These are phyloP conservation scores for Saccharomycopsis microspora DNA, from an alignment of 805 yeast genomes.

Conservation along the genomic window DNA sequence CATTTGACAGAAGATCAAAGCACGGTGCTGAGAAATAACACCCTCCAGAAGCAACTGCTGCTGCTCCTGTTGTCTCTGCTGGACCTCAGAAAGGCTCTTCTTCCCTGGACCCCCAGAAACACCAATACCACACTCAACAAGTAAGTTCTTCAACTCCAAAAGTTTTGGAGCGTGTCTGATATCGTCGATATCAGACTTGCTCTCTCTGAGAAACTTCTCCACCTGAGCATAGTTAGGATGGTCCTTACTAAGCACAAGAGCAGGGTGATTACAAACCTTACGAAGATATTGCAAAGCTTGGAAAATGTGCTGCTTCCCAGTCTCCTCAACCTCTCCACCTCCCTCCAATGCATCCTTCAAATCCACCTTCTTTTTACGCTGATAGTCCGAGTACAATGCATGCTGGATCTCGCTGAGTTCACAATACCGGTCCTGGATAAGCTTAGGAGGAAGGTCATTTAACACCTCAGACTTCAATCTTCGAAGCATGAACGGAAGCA, in stretches of 20 bases:
- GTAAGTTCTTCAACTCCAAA: conserved; percentile 64
- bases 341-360: conserved; percentile 31
- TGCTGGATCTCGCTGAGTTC: conserved; percentile 87
- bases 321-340: conserved; percentile 29
- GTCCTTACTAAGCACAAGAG: conserved; percentile 67
- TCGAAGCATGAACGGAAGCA: conserved; percentile 89
- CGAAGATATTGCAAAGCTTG: conserved; percentile 97
- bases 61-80: conserved; percentile 27
- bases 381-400: conserved; percentile 80
- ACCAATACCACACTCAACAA: conserved; percentile 91
- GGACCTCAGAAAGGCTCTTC: conserved; percentile 25
- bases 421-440: conserved; percentile 96
- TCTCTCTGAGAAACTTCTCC: conserved; percentile 43
- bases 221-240: conserved; percentile 78
- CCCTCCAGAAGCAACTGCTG: conserved; percentile 22
- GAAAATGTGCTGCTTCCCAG: conserved; percentile 82
- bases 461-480: conserved; percentile 93
- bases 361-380: conserved; percentile 74
- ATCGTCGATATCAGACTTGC: conserved; percentile 52
- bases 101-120: conserved; percentile 12
- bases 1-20: conserved; percentile 88
- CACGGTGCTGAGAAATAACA: conserved; percentile 91
- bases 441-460: conserved; percentile 94
- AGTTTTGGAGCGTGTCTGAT: conserved; percentile 87
- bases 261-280: conserved; percentile 93